These are phyloP conservation scores for Cystobasidium sp. DNA, from an alignment of 1,284 basidiomycete species.

Conservation along the genomic window DNA sequence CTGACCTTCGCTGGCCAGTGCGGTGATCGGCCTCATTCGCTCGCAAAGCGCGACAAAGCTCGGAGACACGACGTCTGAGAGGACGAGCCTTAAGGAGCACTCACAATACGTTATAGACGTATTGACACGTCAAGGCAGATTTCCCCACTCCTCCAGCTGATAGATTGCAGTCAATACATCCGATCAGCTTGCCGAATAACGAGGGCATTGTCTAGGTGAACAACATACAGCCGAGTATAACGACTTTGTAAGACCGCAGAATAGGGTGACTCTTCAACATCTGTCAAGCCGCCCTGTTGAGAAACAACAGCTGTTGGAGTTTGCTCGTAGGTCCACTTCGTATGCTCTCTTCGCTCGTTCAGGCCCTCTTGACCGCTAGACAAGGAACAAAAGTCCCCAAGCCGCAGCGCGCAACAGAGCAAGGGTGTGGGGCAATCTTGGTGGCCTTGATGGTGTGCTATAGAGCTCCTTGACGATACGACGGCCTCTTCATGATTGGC, in stretches of 20 bases:
- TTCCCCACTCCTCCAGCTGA: conserved; percentile 41
- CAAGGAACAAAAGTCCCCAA: too few species aligned
- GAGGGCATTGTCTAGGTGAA: background rate
- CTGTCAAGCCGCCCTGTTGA: background rate
- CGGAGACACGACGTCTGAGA: background rate
- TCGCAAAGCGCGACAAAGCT: background rate
- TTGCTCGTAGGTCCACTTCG: background rate
- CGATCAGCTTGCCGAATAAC: conserved; percentile 4
- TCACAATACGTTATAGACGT: conserved; percentile 44
- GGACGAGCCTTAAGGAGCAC: background rate
- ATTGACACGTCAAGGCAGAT: conserved; percentile 42
- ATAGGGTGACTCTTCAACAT: conserved; percentile 6
- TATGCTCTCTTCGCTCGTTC: too few species aligned
- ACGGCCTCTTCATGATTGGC: too few species aligned
- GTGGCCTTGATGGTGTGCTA: too few species aligned
- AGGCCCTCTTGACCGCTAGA: too few species aligned
- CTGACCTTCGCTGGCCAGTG: too few species aligned
- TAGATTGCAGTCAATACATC: background rate
- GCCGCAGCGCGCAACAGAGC: too few species aligned
- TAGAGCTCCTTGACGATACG: too few species aligned
- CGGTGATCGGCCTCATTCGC: too few species aligned
- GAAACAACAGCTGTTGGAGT: background rate
- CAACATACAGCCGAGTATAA: conserved; percentile 33
- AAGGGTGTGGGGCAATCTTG: too few species aligned
- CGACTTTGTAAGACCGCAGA: conserved; percentile 29